phyloP scores from a whole-genome alignment of 169 alveolate species.

The Theileria parva region DNA sequence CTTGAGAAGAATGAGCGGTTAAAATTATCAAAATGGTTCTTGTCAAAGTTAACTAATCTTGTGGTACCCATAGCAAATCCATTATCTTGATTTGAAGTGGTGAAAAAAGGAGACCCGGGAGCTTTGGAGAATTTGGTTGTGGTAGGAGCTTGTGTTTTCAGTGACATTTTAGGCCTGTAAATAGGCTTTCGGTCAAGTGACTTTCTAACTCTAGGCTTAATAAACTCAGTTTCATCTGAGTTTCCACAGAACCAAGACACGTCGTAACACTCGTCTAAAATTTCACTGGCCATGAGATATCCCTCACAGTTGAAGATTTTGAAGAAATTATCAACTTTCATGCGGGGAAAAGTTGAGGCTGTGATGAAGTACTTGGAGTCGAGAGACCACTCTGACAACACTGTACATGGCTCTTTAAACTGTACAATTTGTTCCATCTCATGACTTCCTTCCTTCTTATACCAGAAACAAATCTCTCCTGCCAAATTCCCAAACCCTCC shows the following conservation, averaged over 20 bases:
- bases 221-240: conserved; percentile 23
- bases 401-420: conserved; percentile 77
- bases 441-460: conserved; percentile 41
- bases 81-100: neutral
- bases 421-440: conserved; percentile 65
- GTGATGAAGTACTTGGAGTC: conserved; percentile 74
- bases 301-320: conserved; percentile 77
- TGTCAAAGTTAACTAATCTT: neutral
- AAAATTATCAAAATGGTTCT: neutral
- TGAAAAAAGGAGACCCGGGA: conserved; percentile 32
- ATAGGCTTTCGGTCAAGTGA: conserved; percentile 45
- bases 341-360: conserved; percentile 79
- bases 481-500: conserved; percentile 80
- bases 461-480: conserved; percentile 74
- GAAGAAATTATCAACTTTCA: conserved; percentile 76
- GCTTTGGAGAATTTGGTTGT: conserved; percentile 13
- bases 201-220: conserved; percentile 58
- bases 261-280: conserved; percentile 61
- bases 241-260: conserved; percentile 56
- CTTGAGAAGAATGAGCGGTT: conserved; percentile 49
- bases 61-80: neutral
- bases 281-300: conserved; percentile 53
- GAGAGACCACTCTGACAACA: conserved; percentile 75
- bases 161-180: conserved; percentile 50
- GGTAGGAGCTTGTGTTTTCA: conserved; percentile 2